Evolutionary conservation across 2,329 filamentous ascomycete genomes (phyloP), one percentile per base, ranked within the genome.

Genomic region (Amesomyces nigricolor): DNA sequence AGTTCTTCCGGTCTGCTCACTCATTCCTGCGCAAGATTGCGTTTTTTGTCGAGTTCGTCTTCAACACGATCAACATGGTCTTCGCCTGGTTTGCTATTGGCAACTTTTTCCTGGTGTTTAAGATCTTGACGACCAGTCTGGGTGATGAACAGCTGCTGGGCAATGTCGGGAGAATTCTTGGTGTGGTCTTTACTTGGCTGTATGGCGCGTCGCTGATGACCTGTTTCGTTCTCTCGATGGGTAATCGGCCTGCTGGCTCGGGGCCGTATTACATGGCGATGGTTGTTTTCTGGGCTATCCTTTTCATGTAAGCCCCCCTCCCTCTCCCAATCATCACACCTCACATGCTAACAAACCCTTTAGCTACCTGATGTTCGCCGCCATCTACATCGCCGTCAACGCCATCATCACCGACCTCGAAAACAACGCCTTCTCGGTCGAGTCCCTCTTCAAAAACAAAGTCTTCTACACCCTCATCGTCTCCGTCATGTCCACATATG

Each of bases 41-140:
- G 78, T 89, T 99, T 72, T 81, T 96, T 65, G 72, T 97, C 63
- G 94, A 99, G 70, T 97, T 96, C 71, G 76, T 87, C 63, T 99
- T 96, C 75, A 91, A 96, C 72, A 94, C 90, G 1, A 80, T 92
- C 72, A 95, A 89, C 78, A 96, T 97, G 89, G 81, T 99, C 67
- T 99, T 97, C 70, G 91, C 94, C 51, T 99, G 94, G 94, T 97
- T 99, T 69, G 90, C 88, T 65, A 94, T 97, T 67, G 88, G 94
- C 68, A 99, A 99, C 75, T 99, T 99, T 80, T 99, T 97, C 81
- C 76, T 99, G 67, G 92, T 99, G 64, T 99, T 99, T 78, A 91
- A 91, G 71, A 97, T 99, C 68, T 77, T 99, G 61, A 97, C 92
- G 1, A 87, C 85, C 10, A 96, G 91, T 66, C 77, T 99, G 62